Evolutionary conservation across 768 basidiomycete genomes (phyloP).

Genomic region (Calocera viscosa): DNA sequence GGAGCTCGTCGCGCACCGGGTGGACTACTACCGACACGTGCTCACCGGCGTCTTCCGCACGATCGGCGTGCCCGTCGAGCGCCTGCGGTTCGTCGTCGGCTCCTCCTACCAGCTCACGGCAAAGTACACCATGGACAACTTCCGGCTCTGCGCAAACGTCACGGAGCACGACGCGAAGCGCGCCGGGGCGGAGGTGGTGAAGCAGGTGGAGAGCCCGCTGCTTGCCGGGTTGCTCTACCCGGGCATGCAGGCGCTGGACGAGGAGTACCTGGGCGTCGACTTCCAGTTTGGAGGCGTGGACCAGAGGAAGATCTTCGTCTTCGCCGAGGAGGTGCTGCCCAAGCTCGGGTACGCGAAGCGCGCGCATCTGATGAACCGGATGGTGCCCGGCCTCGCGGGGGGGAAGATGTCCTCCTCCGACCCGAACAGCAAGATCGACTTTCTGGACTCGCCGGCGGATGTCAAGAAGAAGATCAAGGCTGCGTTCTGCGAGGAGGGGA

Average conservation of each 20-base stretch:
- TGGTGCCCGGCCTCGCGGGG: slow-evolving; percentile 90
- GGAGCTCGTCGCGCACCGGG: slow-evolving; percentile 76
- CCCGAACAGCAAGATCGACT: slow-evolving; percentile 95
- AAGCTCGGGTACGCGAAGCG: slow-evolving; percentile 85
- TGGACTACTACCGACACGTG: slow-evolving; percentile 78
- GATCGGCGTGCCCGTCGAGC: slow-evolving; percentile 79
- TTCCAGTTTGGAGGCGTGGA: slow-evolving; percentile 98
- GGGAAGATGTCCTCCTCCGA: slow-evolving; percentile 99
- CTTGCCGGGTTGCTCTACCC: slow-evolving; percentile 91
- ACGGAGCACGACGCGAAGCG: slow-evolving; percentile 96
- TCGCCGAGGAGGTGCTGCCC: slow-evolving; percentile 91
- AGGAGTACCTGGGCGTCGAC: slow-evolving; percentile 88
- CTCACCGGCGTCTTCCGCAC: slow-evolving; percentile 74
- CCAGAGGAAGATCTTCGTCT: slow-evolving; percentile 98
- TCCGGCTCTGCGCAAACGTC: slow-evolving; percentile 79
- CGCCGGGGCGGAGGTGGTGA: slow-evolving; percentile 97
- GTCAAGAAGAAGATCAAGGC: slow-evolving; percentile 81
- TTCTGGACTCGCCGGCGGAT: slow-evolving; percentile 73
- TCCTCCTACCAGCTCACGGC: slow-evolving; percentile 83
- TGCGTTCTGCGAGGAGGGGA: slow-evolving; percentile 92
- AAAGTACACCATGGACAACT: slow-evolving; percentile 93
- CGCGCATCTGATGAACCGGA: slow-evolving; percentile 94
- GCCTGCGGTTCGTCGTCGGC: slow-evolving; percentile 73
- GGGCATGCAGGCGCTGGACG: slow-evolving; percentile 90
- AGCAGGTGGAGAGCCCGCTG: slow-evolving; percentile 85